phyloP scores from a whole-genome alignment of 495 filamentous ascomycete genomes.

The Immersiella caudata region DNA sequence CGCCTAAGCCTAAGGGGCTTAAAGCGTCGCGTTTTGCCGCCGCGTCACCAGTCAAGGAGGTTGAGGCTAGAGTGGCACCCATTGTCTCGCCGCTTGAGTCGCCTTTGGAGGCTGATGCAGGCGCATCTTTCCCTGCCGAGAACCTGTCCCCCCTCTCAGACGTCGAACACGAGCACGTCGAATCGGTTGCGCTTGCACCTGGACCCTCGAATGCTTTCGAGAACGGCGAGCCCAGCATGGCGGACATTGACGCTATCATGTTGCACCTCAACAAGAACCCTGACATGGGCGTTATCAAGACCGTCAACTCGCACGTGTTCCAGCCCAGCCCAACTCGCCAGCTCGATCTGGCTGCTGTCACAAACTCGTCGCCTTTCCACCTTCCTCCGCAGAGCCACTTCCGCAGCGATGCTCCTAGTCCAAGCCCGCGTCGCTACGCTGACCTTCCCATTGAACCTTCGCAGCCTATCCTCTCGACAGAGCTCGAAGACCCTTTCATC shows the following conservation, averaged over 20 bases:
- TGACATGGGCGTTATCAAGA: constrained; percentile 69
- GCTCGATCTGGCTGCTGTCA: constrained; percentile 41
- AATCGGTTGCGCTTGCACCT: neutral
- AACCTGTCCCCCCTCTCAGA: constrained; percentile 14
- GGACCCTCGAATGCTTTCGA: neutral
- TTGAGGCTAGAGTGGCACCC: constrained; percentile 36
- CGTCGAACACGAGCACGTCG: constrained; percentile 19
- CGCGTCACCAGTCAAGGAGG: constrained; percentile 26
- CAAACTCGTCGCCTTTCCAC: constrained; percentile 57
- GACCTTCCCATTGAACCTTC: constrained; percentile 37
- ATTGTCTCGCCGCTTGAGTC: constrained; percentile 36
- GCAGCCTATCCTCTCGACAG: constrained; percentile 40
- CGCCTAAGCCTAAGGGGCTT: constrained; percentile 36
- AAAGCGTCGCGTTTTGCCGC: constrained; percentile 39
- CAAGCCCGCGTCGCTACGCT: constrained; percentile 66
- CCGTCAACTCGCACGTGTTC: constrained; percentile 49
- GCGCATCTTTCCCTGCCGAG: constrained; percentile 23
- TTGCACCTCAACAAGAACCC: constrained; percentile 74
- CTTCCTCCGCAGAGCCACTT: constrained; percentile 58
- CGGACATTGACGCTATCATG: constrained; percentile 87
- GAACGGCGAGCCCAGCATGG: constrained; percentile 61
- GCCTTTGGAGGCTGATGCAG: constrained; percentile 26
- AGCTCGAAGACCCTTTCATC: constrained; percentile 54
- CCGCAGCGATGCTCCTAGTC: constrained; percentile 75
- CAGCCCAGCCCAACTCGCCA: constrained; percentile 44